Evolutionary conservation across 2,329 filamentous ascomycete genomes (phyloP).

Genomic region (Parastagonospora nodorum): DNA sequence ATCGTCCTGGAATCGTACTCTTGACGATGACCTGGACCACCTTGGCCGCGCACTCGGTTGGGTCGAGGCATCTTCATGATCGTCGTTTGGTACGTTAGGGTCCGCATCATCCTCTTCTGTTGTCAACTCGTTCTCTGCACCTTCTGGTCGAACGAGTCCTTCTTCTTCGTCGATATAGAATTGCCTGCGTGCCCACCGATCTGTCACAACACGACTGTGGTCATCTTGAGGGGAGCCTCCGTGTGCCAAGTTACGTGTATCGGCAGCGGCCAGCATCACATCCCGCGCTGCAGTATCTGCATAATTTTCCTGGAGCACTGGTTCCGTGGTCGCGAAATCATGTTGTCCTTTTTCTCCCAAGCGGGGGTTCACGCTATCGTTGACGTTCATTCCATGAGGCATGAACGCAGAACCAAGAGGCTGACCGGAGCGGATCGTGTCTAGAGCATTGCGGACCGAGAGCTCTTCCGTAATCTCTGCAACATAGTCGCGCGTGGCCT

Average conservation of each 20-base stretch:
- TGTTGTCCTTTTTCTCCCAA: slow-evolving; percentile 41
- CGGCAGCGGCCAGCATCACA: slow-evolving; percentile 16
- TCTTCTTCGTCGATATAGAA: slow-evolving; percentile 90
- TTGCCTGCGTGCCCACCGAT: slow-evolving; percentile 73
- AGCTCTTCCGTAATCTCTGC: slow-evolving; percentile 78
- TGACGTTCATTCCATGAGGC: slow-evolving; percentile 41
- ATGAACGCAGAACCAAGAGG: slow-evolving; percentile 54
- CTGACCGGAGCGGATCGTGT: slow-evolving; percentile 51
- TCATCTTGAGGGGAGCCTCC: slow-evolving; percentile 7
- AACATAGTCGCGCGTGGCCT: slow-evolving; percentile 82
- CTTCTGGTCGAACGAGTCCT: slow-evolving; percentile 55
- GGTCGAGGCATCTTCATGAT: slow-evolving; percentile 6
- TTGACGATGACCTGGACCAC: slow-evolving; percentile 75
- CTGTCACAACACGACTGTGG: slow-evolving; percentile 53
- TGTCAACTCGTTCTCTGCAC: slow-evolving; percentile 12
- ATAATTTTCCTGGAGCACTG: slow-evolving; percentile 26
- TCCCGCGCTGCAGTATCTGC: slow-evolving; percentile 30
- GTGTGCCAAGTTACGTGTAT: slow-evolving; percentile 10
- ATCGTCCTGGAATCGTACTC: slow-evolving; percentile 77
- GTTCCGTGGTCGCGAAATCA: slow-evolving; percentile 34
- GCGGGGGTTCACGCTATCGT: slow-evolving; percentile 12
- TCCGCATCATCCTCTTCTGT: slow-evolving; percentile 10
- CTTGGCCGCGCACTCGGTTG: slow-evolving; percentile 12
- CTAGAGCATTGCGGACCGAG: slow-evolving; percentile 59
- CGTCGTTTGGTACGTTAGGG: slow-evolving; percentile 5